Base-by-base conservation (phyloP, 2,329 filamentous ascomycete species). In the Phoma sp. region DNA sequence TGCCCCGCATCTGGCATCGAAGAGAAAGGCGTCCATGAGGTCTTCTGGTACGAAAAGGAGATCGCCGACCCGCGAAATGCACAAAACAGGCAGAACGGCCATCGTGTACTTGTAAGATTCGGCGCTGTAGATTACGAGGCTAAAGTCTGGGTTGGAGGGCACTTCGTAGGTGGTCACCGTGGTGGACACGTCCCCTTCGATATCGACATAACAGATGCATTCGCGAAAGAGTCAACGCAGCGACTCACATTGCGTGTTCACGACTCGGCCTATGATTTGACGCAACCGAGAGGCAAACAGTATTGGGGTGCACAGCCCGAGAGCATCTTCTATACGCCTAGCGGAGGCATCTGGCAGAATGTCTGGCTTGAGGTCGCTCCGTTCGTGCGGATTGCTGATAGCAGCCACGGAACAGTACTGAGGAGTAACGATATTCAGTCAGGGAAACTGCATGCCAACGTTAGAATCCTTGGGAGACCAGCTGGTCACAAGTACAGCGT, bases 221-320 rank as follows among this genome's bases (percentile, higher is more conserved):
- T 75, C 29, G 54, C 29, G 11, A 59, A 61, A 7, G 42, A 39
- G 5, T 49, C 42, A 2, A 56, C 57, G 3, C 58, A 67, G n/a
- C 50, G 63, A 17, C 65, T 89, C 4, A 84, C 83, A 0, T 47
- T 89, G 3, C 78, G 87, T 3, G 83, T 88, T 0, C 82, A 81
- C 32, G 87, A 89, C 69, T 88, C 86, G 0, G 83, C 86, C 0
- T 83, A 82, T 54, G 87, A 89, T 55, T 73, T 88, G 7, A 81
- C 83, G 0, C 87, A 89, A 68, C 87, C 85, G 1, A 78, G 87
- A 26, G 87, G 87, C 0, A 90, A 90, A 69, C 87, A 90, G 70
- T 87, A 86, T 64, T 87, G 84, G 84, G 80, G 78, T 3, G 81
- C 83, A 1, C 78, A 84, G 68, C 83, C 84, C 0, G 84, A 87